These are phyloP conservation scores for Sclerotinia glacialis DNA, from an alignment of 2,329 filamentous ascomycete genomes.

Conservation along the genomic window DNA sequence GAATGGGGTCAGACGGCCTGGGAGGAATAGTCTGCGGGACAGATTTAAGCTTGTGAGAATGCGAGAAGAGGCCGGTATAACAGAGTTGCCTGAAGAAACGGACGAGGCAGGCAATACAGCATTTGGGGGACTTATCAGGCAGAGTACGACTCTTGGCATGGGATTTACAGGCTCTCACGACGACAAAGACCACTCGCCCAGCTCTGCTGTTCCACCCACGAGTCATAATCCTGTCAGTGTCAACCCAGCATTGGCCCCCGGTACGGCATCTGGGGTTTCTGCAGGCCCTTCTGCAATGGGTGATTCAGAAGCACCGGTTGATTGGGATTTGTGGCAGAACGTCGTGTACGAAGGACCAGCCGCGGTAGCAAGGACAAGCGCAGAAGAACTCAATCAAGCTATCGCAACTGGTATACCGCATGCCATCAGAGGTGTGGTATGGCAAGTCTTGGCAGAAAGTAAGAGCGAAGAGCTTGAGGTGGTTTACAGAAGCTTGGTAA, in stretches of 20 bases:
- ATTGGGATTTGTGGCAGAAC: conserved; percentile 97
- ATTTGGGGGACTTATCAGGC: conserved; percentile 43
- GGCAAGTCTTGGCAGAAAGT: conserved; percentile 95
- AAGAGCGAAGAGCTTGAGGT: conserved; percentile 87
- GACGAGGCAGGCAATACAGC: conserved; percentile 41
- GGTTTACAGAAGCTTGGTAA: conserved; percentile 79
- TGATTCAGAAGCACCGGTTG: conserved; percentile 70
- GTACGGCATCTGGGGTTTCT: conserved; percentile 78
- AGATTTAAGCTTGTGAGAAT: conserved; percentile 75
- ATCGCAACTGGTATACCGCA: conserved; percentile 93
- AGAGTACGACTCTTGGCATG: conserved; percentile 44
- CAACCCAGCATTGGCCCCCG: conserved; percentile 72
- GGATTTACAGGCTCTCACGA: conserved; percentile 39
- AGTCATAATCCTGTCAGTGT: conserved; percentile 59
- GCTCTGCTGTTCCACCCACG: conserved; percentile 40
- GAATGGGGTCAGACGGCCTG: conserved; percentile 47
- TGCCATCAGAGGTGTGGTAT: conserved; percentile 95
- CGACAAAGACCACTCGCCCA: conserved; percentile 43
- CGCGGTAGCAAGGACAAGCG: conserved; percentile 80
- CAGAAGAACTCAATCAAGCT: conserved; percentile 84
- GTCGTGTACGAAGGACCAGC: conserved; percentile 93
- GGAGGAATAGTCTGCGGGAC: conserved; percentile 68
- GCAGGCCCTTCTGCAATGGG: conserved; percentile 68
- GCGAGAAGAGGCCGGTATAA: conserved; percentile 66
- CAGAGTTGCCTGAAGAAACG: conserved; percentile 50